Conservation (phyloP, 148 eudicot genomes). For the Chenopodium album region DNA sequence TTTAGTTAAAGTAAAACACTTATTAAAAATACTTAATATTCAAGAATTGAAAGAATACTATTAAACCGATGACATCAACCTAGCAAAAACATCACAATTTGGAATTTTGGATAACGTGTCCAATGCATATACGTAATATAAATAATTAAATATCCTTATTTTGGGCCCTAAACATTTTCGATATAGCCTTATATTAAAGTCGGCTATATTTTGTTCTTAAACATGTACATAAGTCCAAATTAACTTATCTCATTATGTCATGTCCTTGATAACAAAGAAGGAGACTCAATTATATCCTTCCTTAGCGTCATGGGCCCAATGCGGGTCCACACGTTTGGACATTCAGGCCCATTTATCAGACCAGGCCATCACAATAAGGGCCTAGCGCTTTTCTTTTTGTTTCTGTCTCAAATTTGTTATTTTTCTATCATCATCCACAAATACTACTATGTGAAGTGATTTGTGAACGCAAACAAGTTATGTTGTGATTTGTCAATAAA, state of each 20-base stretch:
- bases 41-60: no score
- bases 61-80: not conserved
- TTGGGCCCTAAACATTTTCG: slow-evolving; percentile 5
- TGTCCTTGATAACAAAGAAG: not conserved
- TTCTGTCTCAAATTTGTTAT: not conserved
- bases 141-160: not conserved
- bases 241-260: not conserved
- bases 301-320: not conserved
- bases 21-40: no score
- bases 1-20: no score
- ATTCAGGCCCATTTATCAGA: not conserved
- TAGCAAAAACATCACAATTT: not conserved
- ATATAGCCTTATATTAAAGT: not conserved
- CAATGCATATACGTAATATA: not conserved
- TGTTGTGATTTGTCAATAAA: no score
- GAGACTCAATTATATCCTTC: slow-evolving; percentile 5
- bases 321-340: not conserved
- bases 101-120: not conserved
- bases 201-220: not conserved
- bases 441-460: no score
- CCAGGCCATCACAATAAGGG: not conserved
- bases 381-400: not conserved
- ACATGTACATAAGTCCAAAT: slow-evolving; percentile 4
- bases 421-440: not conserved
- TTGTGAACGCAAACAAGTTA: no score